Conservation (phyloP, 164 flowering plant species). For the Aristolochia contorta region DNA sequence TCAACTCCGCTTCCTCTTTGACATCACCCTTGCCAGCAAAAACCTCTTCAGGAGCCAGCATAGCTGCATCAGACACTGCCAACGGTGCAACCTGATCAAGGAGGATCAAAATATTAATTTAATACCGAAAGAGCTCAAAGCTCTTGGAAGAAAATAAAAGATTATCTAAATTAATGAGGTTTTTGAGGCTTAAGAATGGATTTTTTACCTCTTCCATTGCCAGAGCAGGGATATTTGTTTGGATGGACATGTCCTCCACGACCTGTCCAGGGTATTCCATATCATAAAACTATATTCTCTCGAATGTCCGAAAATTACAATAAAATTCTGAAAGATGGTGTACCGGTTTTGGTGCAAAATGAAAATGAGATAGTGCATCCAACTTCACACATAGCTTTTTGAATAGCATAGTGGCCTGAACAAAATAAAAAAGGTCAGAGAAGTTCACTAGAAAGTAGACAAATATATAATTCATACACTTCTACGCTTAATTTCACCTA, state of each 20-base stretch:
- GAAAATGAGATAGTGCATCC: constrained; percentile 95
- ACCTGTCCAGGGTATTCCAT: constrained; percentile 34
- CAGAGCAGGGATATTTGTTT: constrained; percentile 81
- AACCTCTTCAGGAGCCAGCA: constrained; percentile 97
- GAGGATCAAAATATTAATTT: background rate
- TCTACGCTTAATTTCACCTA: background rate
- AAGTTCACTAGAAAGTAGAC: background rate
- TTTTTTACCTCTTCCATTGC: constrained; percentile 92
- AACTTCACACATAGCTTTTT: constrained; percentile 70
- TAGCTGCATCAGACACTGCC: constrained; percentile 94
- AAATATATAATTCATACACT: background rate
- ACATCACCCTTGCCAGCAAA: constrained; percentile 88
- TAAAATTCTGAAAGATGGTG: background rate
- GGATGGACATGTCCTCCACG: constrained; percentile 86
- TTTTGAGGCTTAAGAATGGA: background rate
- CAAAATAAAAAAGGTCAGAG: background rate
- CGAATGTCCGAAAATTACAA: background rate
- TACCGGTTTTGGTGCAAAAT: constrained; percentile 96
- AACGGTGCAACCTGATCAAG: constrained; percentile 65
- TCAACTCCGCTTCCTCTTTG: constrained; percentile 81
- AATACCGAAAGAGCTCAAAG: background rate
- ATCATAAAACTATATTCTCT: background rate
- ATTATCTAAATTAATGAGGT: background rate
- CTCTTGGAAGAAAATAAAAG: background rate
- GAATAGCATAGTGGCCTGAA: constrained; percentile 63